phyloP scores from a whole-genome alignment of 257 asterid species.

The Echium plantagineum region DNA sequence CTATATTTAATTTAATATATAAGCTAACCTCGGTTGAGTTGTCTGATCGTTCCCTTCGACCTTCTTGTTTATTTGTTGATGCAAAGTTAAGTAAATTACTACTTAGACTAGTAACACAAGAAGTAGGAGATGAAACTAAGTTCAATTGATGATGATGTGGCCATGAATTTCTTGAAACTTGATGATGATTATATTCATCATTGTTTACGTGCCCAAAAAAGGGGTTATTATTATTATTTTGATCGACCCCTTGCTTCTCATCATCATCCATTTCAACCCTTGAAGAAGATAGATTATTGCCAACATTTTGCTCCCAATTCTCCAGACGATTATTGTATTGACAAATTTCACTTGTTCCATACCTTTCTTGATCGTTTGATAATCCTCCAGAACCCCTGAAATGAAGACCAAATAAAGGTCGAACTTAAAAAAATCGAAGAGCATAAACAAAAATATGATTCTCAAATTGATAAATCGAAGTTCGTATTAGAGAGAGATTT shows the following conservation, averaged over 20 bases:
- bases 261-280: constrained; percentile 27
- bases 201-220: constrained; percentile 18
- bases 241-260: constrained; percentile 46
- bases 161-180: constrained; percentile 25
- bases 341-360: constrained; percentile 32
- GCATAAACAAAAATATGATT: no score
- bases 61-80: constrained; percentile 11
- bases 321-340: constrained; percentile 49
- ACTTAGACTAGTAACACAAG: constrained; percentile 47
- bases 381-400: constrained; percentile 43
- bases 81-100: constrained; percentile 50
- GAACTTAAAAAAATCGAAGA: no score
- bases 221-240: constrained; percentile 21
- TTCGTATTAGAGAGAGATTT: constrained; percentile 11
- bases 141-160: constrained; percentile 25
- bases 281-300: constrained; percentile 30
- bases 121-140: constrained; percentile 49
- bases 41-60: constrained; percentile 34
- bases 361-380: constrained; percentile 38
- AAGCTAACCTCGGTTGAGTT: constrained; percentile 53
- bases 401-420: no score
- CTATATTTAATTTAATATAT: not conserved
- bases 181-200: constrained; percentile 23
- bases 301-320: constrained; percentile 67
- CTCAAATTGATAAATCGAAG: no score